Evolutionary conservation across 805 yeast species (phyloP), one percentile per base, ranked within the genome.

Genomic region (Metschnikowia koreensis): DNA sequence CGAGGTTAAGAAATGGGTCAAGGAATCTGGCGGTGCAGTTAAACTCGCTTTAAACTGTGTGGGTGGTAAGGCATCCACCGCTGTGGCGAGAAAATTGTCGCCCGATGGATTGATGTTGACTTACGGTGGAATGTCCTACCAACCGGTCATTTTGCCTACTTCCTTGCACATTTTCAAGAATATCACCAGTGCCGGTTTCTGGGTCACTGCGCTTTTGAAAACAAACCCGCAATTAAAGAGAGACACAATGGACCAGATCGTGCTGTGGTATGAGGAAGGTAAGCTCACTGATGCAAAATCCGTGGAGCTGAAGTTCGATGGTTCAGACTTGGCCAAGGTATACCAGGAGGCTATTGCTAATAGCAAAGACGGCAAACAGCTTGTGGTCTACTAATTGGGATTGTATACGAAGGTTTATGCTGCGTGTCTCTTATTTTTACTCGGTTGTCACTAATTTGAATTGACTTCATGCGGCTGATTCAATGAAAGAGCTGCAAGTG

Each of bases 91-190:
- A 59, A 93, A 91, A 66, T 77, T 94, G 50, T 83, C 82, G 38
- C 71, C 75, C 13, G 82, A 88, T 60, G 96, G 94, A 1, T 79
- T 84, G 44, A 73, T 94, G 76, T 81, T 91, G 60, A 90, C 98
- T 1, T 94, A 94, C 65, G 99, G 99, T 34, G 98, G 96, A 38
- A 94, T 94, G 99, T 89, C 97, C 3, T 84, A 86, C 76, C 92
- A 89, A 71, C 99, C 99, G 1, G 96, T 94, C 10, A 80, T 82
- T n/a, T 70, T 94, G 50, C 97, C 98, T 38, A 90, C 97, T 0
- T 82, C 96, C 0, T 73, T 89, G 53, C 89, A 89, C 65, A 92
- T 94, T 57, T 94, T 94, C 77, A 94, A 93, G 69, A 87, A 92
- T 64, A 70, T 94, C 50, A 83, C 87, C 6, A 83, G 91, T 48